Evolutionary conservation across 2,329 filamentous ascomycete genomes (phyloP).

Genomic region (Epichloe aotearoae): DNA sequence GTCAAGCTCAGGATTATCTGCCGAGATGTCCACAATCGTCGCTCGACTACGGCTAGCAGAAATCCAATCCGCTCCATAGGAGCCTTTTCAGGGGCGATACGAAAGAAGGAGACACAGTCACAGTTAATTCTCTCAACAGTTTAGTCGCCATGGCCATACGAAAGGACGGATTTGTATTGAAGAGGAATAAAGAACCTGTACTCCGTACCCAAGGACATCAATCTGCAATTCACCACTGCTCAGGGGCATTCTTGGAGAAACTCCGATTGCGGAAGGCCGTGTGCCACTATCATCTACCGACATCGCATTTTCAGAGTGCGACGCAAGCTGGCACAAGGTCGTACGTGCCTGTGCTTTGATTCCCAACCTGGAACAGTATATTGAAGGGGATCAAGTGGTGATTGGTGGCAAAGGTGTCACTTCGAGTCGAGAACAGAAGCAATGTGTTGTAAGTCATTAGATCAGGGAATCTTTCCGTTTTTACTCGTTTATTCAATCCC

Average conservation of each 20-base stretch:
- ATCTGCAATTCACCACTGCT: background rate
- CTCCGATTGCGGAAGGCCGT: background rate
- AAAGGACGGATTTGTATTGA: too few species aligned
- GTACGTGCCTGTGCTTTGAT: background rate
- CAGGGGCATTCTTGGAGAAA: background rate
- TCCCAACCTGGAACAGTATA: background rate
- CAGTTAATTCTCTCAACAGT: too few species aligned
- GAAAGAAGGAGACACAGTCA: too few species aligned
- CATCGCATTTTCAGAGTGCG: background rate
- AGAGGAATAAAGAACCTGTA: too few species aligned
- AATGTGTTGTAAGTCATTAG: background rate
- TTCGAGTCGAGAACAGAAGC: background rate
- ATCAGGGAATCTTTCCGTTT: background rate
- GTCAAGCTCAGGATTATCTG: too few species aligned
- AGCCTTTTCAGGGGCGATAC: too few species aligned
- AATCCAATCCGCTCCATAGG: too few species aligned
- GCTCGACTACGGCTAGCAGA: too few species aligned
- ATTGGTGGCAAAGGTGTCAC: background rate
- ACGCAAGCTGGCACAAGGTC: background rate
- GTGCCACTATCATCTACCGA: background rate
- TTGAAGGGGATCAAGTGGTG: background rate
- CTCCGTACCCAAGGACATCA: too few species aligned
- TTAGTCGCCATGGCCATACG: too few species aligned
- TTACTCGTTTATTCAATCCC: background rate
- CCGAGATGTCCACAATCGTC: too few species aligned